Conservation (phyloP, 768 basidiomycete species). For the Boletus vermiculosoides region DNA sequence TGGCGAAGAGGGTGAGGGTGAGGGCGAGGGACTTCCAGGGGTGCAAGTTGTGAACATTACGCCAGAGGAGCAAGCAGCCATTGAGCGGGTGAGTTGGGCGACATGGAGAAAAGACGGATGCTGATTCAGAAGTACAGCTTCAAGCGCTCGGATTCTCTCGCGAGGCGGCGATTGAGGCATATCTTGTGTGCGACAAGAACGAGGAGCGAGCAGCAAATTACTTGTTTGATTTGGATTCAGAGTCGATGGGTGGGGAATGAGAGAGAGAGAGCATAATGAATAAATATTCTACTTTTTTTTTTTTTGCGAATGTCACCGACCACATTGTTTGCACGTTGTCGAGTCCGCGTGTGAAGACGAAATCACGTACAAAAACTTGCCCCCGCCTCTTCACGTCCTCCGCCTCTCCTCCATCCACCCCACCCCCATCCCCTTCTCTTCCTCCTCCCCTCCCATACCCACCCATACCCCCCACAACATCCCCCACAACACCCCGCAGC, state of each 20-base stretch:
- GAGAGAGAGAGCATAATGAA: not conserved
- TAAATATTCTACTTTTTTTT: not conserved
- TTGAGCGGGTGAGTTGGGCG: constrained; percentile 68
- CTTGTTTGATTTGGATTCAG: constrained; percentile 60
- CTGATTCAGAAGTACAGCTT: constrained; percentile 51
- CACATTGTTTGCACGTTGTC: constrained; percentile 31
- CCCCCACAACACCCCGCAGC: not conserved
- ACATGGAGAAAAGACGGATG: not conserved
- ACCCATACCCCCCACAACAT: constrained; percentile 20
- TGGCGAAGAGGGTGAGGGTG: constrained; percentile 38
- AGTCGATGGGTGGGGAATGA: constrained; percentile 46
- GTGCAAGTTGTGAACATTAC: constrained; percentile 68
- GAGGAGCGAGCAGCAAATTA: constrained; percentile 96
- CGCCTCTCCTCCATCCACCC: constrained; percentile 13
- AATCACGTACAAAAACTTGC: constrained; percentile 32
- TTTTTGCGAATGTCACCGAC: not conserved
- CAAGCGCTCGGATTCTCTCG: constrained; percentile 86
- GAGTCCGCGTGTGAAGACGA: constrained; percentile 27
- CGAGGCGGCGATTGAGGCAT: constrained; percentile 82
- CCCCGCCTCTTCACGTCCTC: constrained; percentile 21
- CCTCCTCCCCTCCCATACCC: constrained; percentile 27
- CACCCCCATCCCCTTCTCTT: not conserved
- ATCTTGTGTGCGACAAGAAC: constrained; percentile 93
- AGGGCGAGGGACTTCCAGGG: constrained; percentile 35
- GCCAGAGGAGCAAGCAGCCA: constrained; percentile 83